Conservation (phyloP, 2,329 filamentous ascomycete species). For the Aspergillus ruber region DNA sequence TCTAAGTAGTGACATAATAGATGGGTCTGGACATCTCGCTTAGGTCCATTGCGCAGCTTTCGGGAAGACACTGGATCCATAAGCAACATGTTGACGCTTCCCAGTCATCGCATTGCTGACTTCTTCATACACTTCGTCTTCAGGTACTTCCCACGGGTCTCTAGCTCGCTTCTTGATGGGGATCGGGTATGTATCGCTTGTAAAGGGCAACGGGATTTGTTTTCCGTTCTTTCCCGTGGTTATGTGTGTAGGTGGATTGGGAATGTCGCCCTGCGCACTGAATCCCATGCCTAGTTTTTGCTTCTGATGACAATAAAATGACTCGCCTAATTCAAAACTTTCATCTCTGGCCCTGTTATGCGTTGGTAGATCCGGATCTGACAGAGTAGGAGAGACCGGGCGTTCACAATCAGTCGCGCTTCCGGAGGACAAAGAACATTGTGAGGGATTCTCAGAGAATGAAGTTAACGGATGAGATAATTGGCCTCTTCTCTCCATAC, state of each 20-base stretch:
- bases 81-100: conserved; percentile 9
- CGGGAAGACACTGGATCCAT: conserved; percentile 5
- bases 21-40: too few species aligned
- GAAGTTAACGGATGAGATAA: not conserved
- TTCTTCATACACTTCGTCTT: conserved; percentile 18
- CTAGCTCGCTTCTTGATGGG: not conserved
- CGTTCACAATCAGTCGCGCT: not conserved
- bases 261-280: too few species aligned
- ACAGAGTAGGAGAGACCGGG: conserved; percentile 15
- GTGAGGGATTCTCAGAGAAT: not conserved
- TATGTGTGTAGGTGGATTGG: too few species aligned
- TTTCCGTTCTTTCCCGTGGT: not conserved
- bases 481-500: not conserved
- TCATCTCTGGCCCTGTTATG: conserved; percentile 6
- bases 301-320: too few species aligned
- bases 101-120: conserved; percentile 13
- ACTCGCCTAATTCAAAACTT: not conserved
- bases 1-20: too few species aligned
- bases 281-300: too few species aligned
- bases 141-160: conserved; percentile 4
- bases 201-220: not conserved
- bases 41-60: not conserved
- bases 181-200: not conserved
- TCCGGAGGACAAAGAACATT: not conserved
- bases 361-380: conserved; percentile 18